phyloP scores from a whole-genome alignment of 208 protist species.

The Leishmania arabica region DNA sequence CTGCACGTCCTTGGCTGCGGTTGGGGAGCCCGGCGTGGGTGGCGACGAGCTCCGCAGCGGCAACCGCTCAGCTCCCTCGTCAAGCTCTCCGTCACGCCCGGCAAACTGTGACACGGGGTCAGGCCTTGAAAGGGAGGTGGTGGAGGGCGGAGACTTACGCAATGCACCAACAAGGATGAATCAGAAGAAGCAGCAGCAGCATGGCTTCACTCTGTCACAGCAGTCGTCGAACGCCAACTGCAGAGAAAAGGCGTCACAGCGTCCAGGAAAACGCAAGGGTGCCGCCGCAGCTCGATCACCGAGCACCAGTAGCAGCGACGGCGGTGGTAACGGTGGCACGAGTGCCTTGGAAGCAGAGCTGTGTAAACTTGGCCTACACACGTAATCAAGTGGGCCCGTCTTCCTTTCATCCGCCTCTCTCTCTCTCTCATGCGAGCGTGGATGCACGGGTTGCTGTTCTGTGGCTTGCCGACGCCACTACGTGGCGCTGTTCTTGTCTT shows the following conservation, averaged over 20 bases:
- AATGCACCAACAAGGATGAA: background rate
- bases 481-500: background rate
- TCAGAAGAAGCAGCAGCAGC: background rate
- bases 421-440: background rate
- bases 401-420: background rate
- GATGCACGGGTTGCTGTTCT: background rate
- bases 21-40: background rate
- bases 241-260: background rate
- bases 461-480: background rate
- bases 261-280: background rate
- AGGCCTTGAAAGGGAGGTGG: background rate
- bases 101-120: background rate
- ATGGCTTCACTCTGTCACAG: background rate
- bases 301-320: slow-evolving; percentile 26
- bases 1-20: background rate
- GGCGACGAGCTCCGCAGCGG: background rate
- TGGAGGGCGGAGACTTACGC: background rate
- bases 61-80: background rate
- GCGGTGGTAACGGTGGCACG: slow-evolving; percentile 2
- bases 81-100: background rate
- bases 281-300: background rate
- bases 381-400: background rate
- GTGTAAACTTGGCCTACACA: slow-evolving; percentile 15
- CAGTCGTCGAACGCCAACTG: background rate
- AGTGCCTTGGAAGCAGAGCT: slow-evolving; percentile 20